Evolutionary conservation across 2,329 filamentous ascomycete species (phyloP), one percentile per base, ranked within the genome.

Genomic region (Hymenoscyphus fraxineus): DNA sequence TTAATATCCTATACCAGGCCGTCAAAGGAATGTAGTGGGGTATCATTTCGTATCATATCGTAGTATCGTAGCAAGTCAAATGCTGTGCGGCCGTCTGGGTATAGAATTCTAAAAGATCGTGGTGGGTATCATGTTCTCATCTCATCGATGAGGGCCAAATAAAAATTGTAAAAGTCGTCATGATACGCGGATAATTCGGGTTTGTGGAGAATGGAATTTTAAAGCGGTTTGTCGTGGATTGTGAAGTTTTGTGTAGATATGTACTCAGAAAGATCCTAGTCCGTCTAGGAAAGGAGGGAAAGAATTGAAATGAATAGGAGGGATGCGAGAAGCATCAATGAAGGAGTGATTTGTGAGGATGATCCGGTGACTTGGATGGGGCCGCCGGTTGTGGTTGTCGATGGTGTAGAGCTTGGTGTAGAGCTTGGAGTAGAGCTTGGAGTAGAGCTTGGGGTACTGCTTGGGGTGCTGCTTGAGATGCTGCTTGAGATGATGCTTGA

Each of bases 301-400:
- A 64, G 62, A 57, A 60, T 31, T 6, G 62, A 64, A 51, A 64
- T 12, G 2, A 60, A 3, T 13, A 59, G 27, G 5, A 64, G 47
- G 19, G 22, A 51, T 7, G 47, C 58, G 3, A 64, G 13, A 12
- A 64, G 32, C 15, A 57, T 32, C 16, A 60, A 4, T 7, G 51
- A 60, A n/a, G 62, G 62, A 12, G 58, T 12, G 22, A 35, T 40
- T 13, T 64, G 57, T 38, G 62, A 39, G 10, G 57, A 40, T 1
- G 58, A 35, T 38, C 62, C 58, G 4, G 44, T 63, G 22, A 59
- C 47, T 64, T 60, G 62, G 16, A 60, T 3, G 31, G 61, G 61
- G 13, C 31, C 27, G 27, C 51, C 59, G 27, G 51, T 59, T 15
- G 61, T 22, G 1, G 41, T 38, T 9, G 56, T 27, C 6, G 61